A percentile compares a stretch with the other conserved stretches of the same genome.
phyloP scores from a whole-genome alignment of 2,329 filamentous ascomycete species.

The Tolypocladium cylindrosporum region DNA sequence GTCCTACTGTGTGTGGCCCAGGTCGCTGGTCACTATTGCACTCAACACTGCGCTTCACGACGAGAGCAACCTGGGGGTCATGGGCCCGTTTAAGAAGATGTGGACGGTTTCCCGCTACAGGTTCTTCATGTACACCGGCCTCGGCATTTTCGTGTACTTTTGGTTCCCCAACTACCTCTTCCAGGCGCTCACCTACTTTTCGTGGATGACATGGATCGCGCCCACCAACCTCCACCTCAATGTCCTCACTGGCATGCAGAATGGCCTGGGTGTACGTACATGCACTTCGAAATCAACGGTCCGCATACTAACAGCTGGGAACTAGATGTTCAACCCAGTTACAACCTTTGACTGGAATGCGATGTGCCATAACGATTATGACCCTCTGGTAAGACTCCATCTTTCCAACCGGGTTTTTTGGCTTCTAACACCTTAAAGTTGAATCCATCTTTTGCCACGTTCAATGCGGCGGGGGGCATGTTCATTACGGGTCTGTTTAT shows the following conservation, averaged over 20 bases:
- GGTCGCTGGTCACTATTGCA: conserved; percentile 37
- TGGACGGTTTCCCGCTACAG: conserved; percentile 32
- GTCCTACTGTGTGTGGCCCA: conserved; percentile 43
- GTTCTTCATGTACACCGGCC: conserved; percentile 34
- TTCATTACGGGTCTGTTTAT: conserved; percentile 17
- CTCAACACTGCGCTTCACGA: conserved; percentile 39
- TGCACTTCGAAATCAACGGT: background rate
- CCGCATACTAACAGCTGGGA: background rate
- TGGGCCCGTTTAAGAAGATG: conserved; percentile 18
- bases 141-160: conserved; percentile 41
- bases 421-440: conserved; percentile 5
- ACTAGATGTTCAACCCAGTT: conserved; percentile 22
- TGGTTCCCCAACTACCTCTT: conserved; percentile 45
- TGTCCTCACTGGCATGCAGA: conserved; percentile 24
- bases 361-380: conserved; percentile 6
- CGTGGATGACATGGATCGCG: conserved; percentile 44
- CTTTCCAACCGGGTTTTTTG: background rate
- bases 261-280: conserved; percentile 21
- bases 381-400: conserved; percentile 18
- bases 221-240: conserved; percentile 28
- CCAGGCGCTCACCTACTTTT: conserved; percentile 34
- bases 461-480: conserved; percentile 22
- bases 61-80: conserved; percentile 19
- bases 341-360: conserved; percentile 35
- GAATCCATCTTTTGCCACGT: conserved; percentile 24